phyloP scores from a whole-genome alignment of 805 yeast genomes.

The Peterozyma xylosa region DNA sequence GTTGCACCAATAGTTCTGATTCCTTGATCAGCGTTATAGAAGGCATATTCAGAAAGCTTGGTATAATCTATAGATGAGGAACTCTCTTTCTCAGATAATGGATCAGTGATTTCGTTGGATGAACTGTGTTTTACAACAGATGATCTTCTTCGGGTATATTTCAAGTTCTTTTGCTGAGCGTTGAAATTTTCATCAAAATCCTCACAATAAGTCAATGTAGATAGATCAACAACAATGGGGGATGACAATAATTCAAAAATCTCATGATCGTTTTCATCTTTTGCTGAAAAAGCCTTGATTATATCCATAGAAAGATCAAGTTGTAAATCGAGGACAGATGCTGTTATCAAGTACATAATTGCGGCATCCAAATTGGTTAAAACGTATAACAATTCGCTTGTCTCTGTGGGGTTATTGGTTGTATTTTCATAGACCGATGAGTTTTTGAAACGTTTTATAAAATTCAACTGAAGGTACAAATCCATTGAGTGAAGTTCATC shows the following conservation, averaged over 20 bases:
- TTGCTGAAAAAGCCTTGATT: slow-evolving; percentile 4
- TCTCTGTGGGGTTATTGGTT: slow-evolving; percentile 19
- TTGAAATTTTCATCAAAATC: not conserved
- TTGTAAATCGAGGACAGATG: slow-evolving; percentile 21
- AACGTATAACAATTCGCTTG: slow-evolving; percentile 24
- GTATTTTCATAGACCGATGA: slow-evolving; percentile 15
- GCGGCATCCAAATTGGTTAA: slow-evolving; percentile 29
- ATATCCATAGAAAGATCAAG: slow-evolving; percentile 13
- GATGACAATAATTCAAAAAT: slow-evolving; percentile 34
- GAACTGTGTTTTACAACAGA: slow-evolving; percentile 6
- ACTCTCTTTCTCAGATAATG: slow-evolving; percentile 26
- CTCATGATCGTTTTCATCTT: slow-evolving; percentile 34
- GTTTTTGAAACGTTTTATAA: slow-evolving; percentile 25
- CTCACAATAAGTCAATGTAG: slow-evolving; percentile 8
- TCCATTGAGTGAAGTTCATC: slow-evolving; percentile 20
- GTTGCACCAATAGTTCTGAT: slow-evolving; percentile 23
- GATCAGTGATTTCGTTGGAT: slow-evolving; percentile 78
- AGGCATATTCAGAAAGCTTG: slow-evolving; percentile 8
- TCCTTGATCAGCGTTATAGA: slow-evolving; percentile 28
- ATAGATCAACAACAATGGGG: slow-evolving; percentile 5
- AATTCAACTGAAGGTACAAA: slow-evolving; percentile 22
- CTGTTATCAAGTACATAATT: slow-evolving; percentile 23
- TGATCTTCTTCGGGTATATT: not conserved
- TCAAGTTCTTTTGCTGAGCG: not conserved
- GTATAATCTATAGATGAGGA: slow-evolving; percentile 4